Evolutionary conservation across 2,329 filamentous ascomycete genomes (phyloP), one percentile per base, ranked within the genome.

Genomic region (Hortaea werneckii): DNA sequence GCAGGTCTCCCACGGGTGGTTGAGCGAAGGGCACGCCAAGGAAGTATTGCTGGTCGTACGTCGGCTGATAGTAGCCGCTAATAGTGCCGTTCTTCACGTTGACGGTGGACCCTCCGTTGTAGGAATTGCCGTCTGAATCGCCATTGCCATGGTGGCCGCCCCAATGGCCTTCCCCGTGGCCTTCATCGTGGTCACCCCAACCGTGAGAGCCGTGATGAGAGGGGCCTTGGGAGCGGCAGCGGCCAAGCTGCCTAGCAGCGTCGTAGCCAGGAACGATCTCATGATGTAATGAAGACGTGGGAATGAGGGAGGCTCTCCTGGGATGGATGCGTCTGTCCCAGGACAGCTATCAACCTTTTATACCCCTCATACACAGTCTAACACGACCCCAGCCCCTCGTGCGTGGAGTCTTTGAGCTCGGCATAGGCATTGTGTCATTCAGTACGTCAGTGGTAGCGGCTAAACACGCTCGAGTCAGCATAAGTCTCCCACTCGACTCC

Each of bases 21-120:
- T 65, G 62, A 8, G 64, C 64, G 49, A 60, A 66, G 3, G 64
- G 64, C 6, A 66, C 60, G 5, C 70, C 71, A 26, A 74, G 63
- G 52, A 72, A 74, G 49, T 65, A 60, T 48, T 74, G 70, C 53
- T 74, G 69, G 35, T 70, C 57, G 51, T 70, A 71, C 34, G 63
- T 56, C 9, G 53, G 40, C 5, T 62, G 65, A 50, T 70, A 55
- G 3, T 64, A 39, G 11, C 69, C 69, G 29, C 56, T 48, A 37
- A 67, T 60, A 0, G 68, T 66, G n/a, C 70, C 70, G 51, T 73
- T 73, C 54, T 66, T 67, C 40, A 69, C 51, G 1, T 50, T 55
- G 8, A 58, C 69, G 0, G 56, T 64, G 4, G 67, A 67, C 29
- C 50, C 29, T 20, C 47, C 45, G 26, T 26, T n/a, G n/a, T 13